Conservation (phyloP, 495 filamentous ascomycete species). For the Neurospora cerealis region DNA sequence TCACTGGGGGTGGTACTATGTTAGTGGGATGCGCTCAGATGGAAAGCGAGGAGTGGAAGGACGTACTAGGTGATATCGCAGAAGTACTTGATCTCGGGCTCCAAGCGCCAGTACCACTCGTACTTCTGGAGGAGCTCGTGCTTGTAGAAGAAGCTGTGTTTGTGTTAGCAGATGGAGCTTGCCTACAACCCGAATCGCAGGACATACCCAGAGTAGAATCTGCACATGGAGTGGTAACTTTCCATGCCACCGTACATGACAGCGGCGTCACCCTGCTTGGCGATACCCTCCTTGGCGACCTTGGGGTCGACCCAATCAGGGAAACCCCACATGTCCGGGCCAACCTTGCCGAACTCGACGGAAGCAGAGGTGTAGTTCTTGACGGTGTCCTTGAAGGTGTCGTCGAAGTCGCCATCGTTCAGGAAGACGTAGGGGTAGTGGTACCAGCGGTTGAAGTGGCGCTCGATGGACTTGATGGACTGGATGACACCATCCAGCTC, state of each 20-base stretch:
- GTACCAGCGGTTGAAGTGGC: constrained; percentile 99
- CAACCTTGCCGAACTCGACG: constrained; percentile 94
- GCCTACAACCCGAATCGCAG: background rate
- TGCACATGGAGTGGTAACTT: constrained; percentile 96
- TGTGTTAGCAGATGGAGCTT: constrained; percentile 10
- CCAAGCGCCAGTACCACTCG: constrained; percentile 99
- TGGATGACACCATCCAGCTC: constrained; percentile 93
- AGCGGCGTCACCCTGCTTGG: constrained; percentile 90
- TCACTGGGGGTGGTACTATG: constrained; percentile 46
- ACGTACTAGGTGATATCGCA: constrained; percentile 98
- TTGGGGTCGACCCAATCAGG: constrained; percentile 93
- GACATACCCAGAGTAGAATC: constrained; percentile 92
- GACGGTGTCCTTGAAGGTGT: constrained; percentile 80
- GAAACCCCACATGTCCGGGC: constrained; percentile 86
- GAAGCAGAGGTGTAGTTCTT: constrained; percentile 75
- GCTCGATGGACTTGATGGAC: constrained; percentile 94
- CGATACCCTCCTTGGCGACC: constrained; percentile 89
- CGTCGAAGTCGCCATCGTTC: constrained; percentile 94
- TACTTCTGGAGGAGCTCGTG: constrained; percentile 92
- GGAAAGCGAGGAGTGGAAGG: constrained; percentile 2
- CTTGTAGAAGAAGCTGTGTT: constrained; percentile 84
- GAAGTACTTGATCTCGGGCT: constrained; percentile 99
- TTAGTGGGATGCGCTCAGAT: constrained; percentile 5
- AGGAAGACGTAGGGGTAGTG: constrained; percentile 98
- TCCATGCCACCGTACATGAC: constrained; percentile 99